A percentile compares a stretch with the other conserved stretches of the same genome.
phyloP scores from a whole-genome alignment of 2,329 filamentous ascomycete species.

The Atkinsonella texensis region DNA sequence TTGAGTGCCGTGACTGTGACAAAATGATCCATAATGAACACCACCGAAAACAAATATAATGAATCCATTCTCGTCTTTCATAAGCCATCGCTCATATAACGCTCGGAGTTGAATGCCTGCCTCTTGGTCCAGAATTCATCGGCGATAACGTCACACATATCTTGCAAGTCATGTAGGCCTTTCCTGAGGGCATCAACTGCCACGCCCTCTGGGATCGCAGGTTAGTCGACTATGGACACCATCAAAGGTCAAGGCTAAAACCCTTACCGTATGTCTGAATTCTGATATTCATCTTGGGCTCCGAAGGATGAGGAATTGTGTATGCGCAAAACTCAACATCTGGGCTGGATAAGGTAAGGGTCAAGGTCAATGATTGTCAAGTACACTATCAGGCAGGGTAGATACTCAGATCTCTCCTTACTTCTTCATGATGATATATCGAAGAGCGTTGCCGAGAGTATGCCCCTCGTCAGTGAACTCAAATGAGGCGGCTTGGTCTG shows the following conservation, averaged over 20 bases:
- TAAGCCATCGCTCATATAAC: conserved; percentile 21
- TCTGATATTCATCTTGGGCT: conserved; percentile 90
- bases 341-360: conserved; percentile 44
- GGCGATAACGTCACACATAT: conserved; percentile 86
- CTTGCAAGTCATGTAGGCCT: conserved; percentile 76
- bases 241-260: conserved; percentile 7
- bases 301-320: conserved; percentile 91
- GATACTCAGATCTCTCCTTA: conserved; percentile 29
- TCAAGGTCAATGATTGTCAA: not conserved
- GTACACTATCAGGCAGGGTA: no score
- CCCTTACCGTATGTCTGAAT: conserved; percentile 88
- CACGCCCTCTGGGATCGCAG: conserved; percentile 47
- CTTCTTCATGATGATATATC: conserved; percentile 99
- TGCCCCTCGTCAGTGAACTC: conserved; percentile 91
- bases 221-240: conserved; percentile 2
- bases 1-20: not conserved
- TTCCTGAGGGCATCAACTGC: conserved; percentile 83
- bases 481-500: conserved; percentile 83
- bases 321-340: conserved; percentile 98
- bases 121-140: conserved; percentile 67
- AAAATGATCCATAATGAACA: conserved; percentile 7
- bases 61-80: not conserved
- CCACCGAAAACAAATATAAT: not conserved
- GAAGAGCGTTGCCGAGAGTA: conserved; percentile 84
- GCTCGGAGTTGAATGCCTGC: conserved; percentile 22